Conservation (phyloP, 495 filamentous ascomycete genomes). For the Xylaria acuta region DNA sequence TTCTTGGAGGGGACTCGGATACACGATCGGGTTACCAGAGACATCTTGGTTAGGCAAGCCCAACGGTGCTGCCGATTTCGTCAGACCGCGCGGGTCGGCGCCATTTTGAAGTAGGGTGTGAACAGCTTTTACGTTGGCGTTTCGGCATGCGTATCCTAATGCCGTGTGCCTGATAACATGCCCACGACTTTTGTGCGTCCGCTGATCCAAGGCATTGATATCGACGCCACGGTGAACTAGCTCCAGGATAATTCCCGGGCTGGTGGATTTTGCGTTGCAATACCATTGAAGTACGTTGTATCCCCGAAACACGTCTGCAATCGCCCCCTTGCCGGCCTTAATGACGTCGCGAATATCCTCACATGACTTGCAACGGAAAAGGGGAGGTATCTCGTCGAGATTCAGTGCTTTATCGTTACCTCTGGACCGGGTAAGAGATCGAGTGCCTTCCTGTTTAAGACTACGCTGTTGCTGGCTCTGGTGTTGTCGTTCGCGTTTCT, state of each 20-base stretch:
- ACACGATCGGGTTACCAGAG: not conserved
- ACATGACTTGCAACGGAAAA: conserved; percentile 13
- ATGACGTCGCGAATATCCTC: not conserved
- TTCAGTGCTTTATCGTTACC: not conserved
- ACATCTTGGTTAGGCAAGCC: not conserved
- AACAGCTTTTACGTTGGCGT: conserved; percentile 11
- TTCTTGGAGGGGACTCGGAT: conserved; percentile 10
- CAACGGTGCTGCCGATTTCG: not conserved
- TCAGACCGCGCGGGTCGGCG: conserved; percentile 1
- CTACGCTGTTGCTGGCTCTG: not conserved
- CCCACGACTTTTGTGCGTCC: not conserved
- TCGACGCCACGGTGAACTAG: not conserved
- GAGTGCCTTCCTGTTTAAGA: not conserved
- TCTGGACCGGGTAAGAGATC: not conserved
- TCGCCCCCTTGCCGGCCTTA: not conserved
- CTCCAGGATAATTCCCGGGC: conserved; percentile 10
- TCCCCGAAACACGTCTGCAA: conserved; percentile 15
- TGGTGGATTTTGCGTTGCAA: conserved; percentile 23
- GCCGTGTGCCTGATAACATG: conserved; percentile 8
- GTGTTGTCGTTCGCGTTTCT: not conserved
- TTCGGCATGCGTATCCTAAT: conserved; percentile 5
- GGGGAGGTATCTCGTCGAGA: not conserved
- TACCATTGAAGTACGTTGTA: conserved; percentile 23
- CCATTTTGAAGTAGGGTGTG: conserved; percentile 7
- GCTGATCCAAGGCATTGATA: conserved; percentile 11